Percentiles rank a stretch among this genome's conserved stretches.
phyloP scores from a whole-genome alignment of 225 moss, liverwort and hornwort species.

The Bryoerythrophyllum caledonicum region DNA sequence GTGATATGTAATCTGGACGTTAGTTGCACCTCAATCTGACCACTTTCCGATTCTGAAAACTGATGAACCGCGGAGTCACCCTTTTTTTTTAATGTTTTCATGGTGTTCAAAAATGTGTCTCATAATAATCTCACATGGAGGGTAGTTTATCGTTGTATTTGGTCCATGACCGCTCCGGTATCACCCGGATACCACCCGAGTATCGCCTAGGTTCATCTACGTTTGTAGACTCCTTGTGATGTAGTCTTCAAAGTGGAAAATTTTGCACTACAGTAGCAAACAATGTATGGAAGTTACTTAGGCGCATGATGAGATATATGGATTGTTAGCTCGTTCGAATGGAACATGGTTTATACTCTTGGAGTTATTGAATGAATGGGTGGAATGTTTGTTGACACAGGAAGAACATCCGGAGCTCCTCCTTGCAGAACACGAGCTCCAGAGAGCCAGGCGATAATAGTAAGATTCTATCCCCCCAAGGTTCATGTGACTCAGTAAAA shows the following conservation, averaged over 20 bases:
- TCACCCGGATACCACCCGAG: too few species aligned
- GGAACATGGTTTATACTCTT: not conserved
- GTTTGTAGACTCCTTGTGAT: too few species aligned
- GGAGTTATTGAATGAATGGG: not conserved
- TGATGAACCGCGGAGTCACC: too few species aligned
- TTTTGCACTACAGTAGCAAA: too few species aligned
- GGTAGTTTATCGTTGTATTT: not conserved
- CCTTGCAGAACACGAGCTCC: slow-evolving; percentile 13
- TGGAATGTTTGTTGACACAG: too few species aligned
- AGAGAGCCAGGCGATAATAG: not conserved
- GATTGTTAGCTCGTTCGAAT: not conserved
- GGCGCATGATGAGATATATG: not conserved
- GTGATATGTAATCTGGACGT: not conserved
- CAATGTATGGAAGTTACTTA: not conserved
- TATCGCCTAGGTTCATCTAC: too few species aligned
- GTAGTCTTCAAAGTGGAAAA: not conserved
- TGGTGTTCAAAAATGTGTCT: not conserved
- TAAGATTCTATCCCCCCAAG: not conserved
- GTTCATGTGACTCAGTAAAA: not conserved
- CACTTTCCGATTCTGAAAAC: not conserved
- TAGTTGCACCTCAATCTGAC: not conserved
- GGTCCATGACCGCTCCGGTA: too few species aligned
- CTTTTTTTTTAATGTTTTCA: too few species aligned
- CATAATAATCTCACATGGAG: not conserved
- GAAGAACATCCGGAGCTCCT: not conserved